Evolutionary conservation across 2,329 filamentous ascomycete genomes (phyloP).

Genomic region (Aspergillus intermedius): DNA sequence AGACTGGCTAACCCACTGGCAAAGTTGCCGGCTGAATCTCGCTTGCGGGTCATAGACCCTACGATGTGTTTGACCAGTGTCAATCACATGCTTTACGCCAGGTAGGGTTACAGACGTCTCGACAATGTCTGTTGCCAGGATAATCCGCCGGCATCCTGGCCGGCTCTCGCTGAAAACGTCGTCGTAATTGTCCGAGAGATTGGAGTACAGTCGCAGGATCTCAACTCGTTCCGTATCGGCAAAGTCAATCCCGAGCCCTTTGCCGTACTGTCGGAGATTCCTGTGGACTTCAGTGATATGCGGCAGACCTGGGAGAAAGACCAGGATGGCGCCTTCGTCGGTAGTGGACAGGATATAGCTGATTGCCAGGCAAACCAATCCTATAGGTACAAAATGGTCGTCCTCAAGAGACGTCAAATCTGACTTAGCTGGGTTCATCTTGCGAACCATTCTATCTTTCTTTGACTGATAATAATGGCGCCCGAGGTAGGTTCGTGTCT

Average conservation of each 20-base stretch:
- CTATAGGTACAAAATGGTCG: slow-evolving; percentile 35
- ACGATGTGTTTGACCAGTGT: slow-evolving; percentile 40
- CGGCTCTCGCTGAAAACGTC: slow-evolving; percentile 38
- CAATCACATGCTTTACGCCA: slow-evolving; percentile 46
- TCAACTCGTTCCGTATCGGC: slow-evolving; percentile 33
- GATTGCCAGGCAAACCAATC: slow-evolving; percentile 40
- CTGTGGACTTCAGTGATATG: slow-evolving; percentile 31
- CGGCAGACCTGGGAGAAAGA: slow-evolving; percentile 43
- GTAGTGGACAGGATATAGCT: slow-evolving; percentile 42
- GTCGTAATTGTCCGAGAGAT: slow-evolving; percentile 37
- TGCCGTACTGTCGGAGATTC: slow-evolving; percentile 19
- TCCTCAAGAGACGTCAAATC: slow-evolving; percentile 19
- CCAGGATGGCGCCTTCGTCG: slow-evolving; percentile 41
- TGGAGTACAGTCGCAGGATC: slow-evolving; percentile 44
- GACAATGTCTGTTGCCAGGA: slow-evolving; percentile 47
- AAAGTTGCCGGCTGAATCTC: slow-evolving; percentile 34
- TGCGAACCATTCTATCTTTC: background rate
- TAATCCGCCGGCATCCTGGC: slow-evolving; percentile 41
- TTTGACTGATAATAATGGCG: slow-evolving; percentile 2
- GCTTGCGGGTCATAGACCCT: slow-evolving; percentile 34
- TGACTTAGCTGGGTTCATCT: background rate
- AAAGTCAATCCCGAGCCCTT: slow-evolving; percentile 36
- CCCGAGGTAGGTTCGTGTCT: slow-evolving; percentile 7
- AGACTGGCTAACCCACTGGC: slow-evolving; percentile 44
- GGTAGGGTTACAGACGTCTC: slow-evolving; percentile 49